These are phyloP conservation scores for Globisporangium solare DNA, from an alignment of 352 stramenopile genomes.

Conservation along the genomic window DNA sequence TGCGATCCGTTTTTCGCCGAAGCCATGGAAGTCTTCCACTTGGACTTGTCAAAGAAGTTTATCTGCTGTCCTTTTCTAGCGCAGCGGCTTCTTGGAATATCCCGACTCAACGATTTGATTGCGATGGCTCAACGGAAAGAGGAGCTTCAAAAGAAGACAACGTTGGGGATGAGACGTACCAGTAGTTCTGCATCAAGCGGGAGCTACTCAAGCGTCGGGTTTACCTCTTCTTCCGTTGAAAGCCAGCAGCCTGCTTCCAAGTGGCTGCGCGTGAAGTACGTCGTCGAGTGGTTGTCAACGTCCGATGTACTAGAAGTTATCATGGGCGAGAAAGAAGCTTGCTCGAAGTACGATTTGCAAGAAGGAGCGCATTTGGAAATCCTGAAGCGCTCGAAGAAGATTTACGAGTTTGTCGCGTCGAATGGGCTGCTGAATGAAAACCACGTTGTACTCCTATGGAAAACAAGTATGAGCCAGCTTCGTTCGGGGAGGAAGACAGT, in stretches of 20 bases:
- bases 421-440: conserved; percentile 53
- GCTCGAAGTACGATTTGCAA: conserved; percentile 64
- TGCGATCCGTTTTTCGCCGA: conserved; percentile 58
- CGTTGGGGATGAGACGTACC: conserved; percentile 38
- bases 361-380: conserved; percentile 81
- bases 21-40: conserved; percentile 75
- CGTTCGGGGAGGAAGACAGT: conserved; percentile 63
- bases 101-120: conserved; percentile 73
- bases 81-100: conserved; percentile 66
- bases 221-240: conserved; percentile 18
- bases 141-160: conserved; percentile 56
- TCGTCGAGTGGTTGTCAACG: conserved; percentile 75
- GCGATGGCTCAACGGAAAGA: conserved; percentile 70
- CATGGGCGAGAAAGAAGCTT: conserved; percentile 61
- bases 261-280: conserved; percentile 68
- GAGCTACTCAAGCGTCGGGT: conserved; percentile 12
- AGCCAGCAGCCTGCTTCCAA: conserved; percentile 38
- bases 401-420: conserved; percentile 65
- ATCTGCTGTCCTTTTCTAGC: conserved; percentile 82
- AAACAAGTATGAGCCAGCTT: conserved; percentile 60
- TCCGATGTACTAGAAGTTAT: conserved; percentile 83
- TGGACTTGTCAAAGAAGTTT: conserved; percentile 84
- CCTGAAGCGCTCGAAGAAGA: conserved; percentile 63
- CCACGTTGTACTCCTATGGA: conserved; percentile 76
- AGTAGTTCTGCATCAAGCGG: conserved; percentile 20